These are phyloP conservation scores for Plasmodium gallinaceum DNA, from an alignment of 169 alveolate genomes.

Conservation along the genomic window DNA sequence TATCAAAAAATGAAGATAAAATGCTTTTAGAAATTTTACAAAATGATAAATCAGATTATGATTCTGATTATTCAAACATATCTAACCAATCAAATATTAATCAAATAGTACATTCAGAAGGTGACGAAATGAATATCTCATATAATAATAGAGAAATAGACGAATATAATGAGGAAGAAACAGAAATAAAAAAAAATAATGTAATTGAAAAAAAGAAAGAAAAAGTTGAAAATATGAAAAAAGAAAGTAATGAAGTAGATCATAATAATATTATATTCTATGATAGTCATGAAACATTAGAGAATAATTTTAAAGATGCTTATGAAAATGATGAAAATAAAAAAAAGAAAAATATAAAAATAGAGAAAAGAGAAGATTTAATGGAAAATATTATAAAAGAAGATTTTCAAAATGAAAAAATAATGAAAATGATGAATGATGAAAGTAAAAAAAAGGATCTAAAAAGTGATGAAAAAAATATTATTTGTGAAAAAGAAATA, in stretches of 20 bases:
- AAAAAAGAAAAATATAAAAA: not conserved
- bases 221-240: not conserved
- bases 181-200: not conserved
- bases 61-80: conserved; percentile 12
- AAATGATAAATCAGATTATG: conserved; percentile 58
- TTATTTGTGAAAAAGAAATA: not conserved
- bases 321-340: conserved; percentile 14
- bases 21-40: conserved; percentile 22
- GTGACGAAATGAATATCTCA: too few species aligned
- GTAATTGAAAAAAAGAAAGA: not conserved
- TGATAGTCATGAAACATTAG: not conserved
- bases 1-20: conserved; percentile 21
- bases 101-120: conserved; percentile 4
- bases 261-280: not conserved
- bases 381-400: not conserved
- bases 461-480: not conserved
- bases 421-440: not conserved
- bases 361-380: conserved; percentile 36
- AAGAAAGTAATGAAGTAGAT: not conserved
- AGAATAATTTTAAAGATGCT: conserved; percentile 20
- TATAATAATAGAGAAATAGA: not conserved
- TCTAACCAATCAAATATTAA: conserved; percentile 6
- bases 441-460: not conserved
- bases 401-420: not conserved
- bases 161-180: conserved; percentile 8